These are phyloP conservation scores for Raffaelea albimanens DNA, from an alignment of 2,329 filamentous ascomycete species.

Conservation along the genomic window DNA sequence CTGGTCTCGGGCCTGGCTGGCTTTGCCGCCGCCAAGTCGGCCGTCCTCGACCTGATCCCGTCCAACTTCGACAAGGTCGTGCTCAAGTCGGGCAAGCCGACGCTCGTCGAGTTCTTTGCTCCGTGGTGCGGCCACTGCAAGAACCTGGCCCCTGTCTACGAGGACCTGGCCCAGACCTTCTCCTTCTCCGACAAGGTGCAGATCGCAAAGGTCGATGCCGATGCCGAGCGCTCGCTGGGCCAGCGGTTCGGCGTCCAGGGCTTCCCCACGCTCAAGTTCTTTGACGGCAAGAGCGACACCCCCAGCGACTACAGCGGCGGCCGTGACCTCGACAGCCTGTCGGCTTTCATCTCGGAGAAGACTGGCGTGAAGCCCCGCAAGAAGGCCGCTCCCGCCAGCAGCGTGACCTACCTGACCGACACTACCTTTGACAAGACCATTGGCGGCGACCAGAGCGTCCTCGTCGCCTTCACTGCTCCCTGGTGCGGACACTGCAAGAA, in stretches of 20 bases:
- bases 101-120: conserved; percentile 95
- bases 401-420: conserved; percentile 74
- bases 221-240: conserved; percentile 75
- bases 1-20: conserved; percentile 45
- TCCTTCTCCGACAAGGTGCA: conserved; percentile 64
- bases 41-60: conserved; percentile 82
- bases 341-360: conserved; percentile 75
- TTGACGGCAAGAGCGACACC: conserved; percentile 85
- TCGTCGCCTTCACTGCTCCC: conserved; percentile 95
- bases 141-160: conserved; percentile 87
- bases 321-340: conserved; percentile 78
- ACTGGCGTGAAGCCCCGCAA: conserved; percentile 73
- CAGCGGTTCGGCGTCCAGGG: conserved; percentile 83
- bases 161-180: conserved; percentile 73
- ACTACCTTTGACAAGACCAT: conserved; percentile 65
- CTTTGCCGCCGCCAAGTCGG: conserved; percentile 57
- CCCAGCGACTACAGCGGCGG: conserved; percentile 80
- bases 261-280: conserved; percentile 96
- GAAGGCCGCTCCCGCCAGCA: conserved; percentile 63
- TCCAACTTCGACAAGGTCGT: conserved; percentile 88
- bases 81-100: conserved; percentile 84
- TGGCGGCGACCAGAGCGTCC: conserved; percentile 77
- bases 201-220: conserved; percentile 94
- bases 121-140: conserved; percentile 99
- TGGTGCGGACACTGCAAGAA: conserved; percentile 99